Percentiles rank a stretch among this genome's conserved stretches.
phyloP scores from a whole-genome alignment of 2,329 filamentous ascomycete species.

The Botrytis porri region DNA sequence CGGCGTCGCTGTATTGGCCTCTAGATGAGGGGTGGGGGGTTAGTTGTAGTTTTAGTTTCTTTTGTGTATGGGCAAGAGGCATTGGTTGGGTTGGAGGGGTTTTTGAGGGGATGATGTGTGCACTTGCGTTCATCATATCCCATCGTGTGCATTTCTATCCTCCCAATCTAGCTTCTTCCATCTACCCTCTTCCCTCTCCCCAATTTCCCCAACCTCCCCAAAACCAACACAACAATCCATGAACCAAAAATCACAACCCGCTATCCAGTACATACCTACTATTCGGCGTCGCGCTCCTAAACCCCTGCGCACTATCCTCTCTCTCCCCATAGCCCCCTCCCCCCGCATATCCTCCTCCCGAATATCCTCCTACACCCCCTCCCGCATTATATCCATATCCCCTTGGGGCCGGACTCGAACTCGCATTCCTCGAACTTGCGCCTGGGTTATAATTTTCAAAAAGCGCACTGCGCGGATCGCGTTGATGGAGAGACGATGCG shows the following conservation, averaged over 20 bases:
- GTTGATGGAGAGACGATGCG: conserved; percentile 67
- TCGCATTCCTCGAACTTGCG: conserved; percentile 29
- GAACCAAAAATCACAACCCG: background rate
- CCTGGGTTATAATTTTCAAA: conserved; percentile 70
- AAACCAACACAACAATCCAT: background rate
- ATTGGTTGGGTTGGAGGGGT: too few species aligned
- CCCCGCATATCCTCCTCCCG: conserved; percentile 24
- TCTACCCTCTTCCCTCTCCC: background rate
- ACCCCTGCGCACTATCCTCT: conserved; percentile 41
- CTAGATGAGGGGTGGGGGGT: conserved; percentile 43
- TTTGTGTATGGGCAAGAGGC: background rate
- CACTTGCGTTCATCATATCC: background rate
- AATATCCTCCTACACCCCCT: conserved; percentile 28
- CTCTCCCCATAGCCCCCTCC: conserved; percentile 3
- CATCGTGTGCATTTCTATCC: conserved; percentile 10
- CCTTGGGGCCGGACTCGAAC: conserved; percentile 30
- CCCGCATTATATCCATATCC: conserved; percentile 53
- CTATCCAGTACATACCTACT: conserved; percentile 50
- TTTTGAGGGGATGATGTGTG: background rate
- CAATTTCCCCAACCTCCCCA: too few species aligned
- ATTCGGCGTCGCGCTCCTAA: conserved; percentile 69
- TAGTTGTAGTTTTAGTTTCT: background rate
- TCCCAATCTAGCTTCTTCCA: background rate
- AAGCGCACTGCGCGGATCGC: conserved; percentile 68
- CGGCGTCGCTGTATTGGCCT: conserved; percentile 89